These are phyloP conservation scores for Fusarium concolor DNA, from an alignment of 2,329 filamentous ascomycete species.

Conservation along the genomic window DNA sequence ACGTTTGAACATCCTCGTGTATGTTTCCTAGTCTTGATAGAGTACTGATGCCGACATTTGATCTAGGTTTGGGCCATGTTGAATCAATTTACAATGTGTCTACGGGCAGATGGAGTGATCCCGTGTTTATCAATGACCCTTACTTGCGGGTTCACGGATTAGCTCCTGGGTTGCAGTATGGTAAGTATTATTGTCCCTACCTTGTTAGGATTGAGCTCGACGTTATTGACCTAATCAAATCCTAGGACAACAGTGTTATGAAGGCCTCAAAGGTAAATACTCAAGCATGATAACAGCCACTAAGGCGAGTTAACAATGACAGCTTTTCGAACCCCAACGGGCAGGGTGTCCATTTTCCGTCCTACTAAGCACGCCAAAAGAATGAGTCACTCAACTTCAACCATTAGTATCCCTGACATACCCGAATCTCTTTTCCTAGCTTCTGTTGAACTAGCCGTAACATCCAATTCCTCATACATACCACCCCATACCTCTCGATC, in stretches of 20 bases:
- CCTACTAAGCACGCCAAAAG: not conserved
- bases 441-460: not conserved
- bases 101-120: not conserved
- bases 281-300: not conserved
- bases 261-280: not conserved
- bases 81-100: not conserved
- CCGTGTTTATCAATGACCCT: not conserved
- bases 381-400: not conserved
- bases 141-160: not conserved
- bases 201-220: not conserved
- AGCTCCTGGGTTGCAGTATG: not conserved
- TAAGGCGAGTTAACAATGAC: not conserved
- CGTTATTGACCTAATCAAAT: not conserved
- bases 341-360: not conserved
- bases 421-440: not conserved
- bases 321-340: not conserved
- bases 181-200: not conserved
- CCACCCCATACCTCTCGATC: not conserved
- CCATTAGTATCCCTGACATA: not conserved
- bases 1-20: not conserved
- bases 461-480: not conserved
- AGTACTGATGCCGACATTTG: not conserved
- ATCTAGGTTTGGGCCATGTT: not conserved
- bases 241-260: not conserved
- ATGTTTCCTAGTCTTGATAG: not conserved